These are phyloP conservation scores for Babesia bovis DNA, from an alignment of 169 alveolate species.

Conservation along the genomic window DNA sequence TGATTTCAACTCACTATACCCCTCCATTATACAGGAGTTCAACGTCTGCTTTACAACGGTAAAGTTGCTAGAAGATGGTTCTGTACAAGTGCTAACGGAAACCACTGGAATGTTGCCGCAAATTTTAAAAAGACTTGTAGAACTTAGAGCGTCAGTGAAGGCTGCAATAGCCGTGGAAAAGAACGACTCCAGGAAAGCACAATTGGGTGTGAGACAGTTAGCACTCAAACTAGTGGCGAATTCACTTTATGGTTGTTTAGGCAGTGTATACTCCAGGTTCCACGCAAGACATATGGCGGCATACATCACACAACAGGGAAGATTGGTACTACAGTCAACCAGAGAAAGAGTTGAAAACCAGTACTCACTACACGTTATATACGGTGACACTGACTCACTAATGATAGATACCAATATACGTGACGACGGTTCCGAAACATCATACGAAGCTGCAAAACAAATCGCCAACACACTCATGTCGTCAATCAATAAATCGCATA, in stretches of 20 bases:
- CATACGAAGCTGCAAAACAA: constrained; percentile 82
- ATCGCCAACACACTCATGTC: constrained; percentile 86
- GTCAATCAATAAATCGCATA: constrained; percentile 90
- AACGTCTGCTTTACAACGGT: constrained; percentile 98
- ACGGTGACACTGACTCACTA: constrained; percentile 99
- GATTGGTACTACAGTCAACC: constrained; percentile 82
- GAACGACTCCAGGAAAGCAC: constrained; percentile 79
- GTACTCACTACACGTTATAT: constrained; percentile 90
- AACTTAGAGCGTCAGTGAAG: constrained; percentile 68
- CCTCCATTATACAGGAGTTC: constrained; percentile 98
- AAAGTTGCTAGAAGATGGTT: constrained; percentile 67
- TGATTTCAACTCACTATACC: constrained; percentile 98
- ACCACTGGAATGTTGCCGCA: constrained; percentile 86
- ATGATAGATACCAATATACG: constrained; percentile 93
- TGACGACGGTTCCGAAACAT: constrained; percentile 70
- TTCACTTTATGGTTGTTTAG: constrained; percentile 98
- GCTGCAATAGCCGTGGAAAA: constrained; percentile 72
- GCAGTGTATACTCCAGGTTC: constrained; percentile 95
- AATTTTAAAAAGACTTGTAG: constrained; percentile 86
- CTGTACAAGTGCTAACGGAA: constrained; percentile 63
- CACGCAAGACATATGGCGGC: constrained; percentile 98
- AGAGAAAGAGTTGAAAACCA: constrained; percentile 89
- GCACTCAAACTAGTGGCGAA: constrained; percentile 98
- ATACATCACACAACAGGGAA: constrained; percentile 90
- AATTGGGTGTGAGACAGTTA: constrained; percentile 90